Conservation (phyloP, 202 grass and related monocot species). For the Elaeis oleifera region DNA sequence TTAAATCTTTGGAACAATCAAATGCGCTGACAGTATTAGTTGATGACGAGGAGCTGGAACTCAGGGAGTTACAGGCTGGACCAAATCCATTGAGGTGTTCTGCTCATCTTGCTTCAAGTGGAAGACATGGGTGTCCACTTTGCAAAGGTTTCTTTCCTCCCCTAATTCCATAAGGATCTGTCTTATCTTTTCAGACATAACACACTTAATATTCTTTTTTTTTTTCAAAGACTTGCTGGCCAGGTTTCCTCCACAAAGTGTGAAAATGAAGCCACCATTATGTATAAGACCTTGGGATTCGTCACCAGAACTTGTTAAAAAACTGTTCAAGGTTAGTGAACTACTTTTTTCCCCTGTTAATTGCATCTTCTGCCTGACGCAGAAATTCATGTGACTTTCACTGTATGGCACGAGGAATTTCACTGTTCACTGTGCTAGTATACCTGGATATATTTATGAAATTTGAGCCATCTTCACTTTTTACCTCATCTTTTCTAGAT, state of each 20-base stretch:
- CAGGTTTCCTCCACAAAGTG: conserved; percentile 88
- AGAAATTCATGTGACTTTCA: too few species aligned
- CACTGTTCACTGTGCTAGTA: too few species aligned
- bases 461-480: too few species aligned
- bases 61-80: conserved; percentile 85
- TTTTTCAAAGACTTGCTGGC: conserved; percentile 73
- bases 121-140: conserved; percentile 70
- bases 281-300: conserved; percentile 80
- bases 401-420: too few species aligned
- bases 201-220: conserved; percentile 6
- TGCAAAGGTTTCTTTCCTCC: conserved; percentile 68
- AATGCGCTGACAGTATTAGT: conserved; percentile 40
- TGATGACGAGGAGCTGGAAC: conserved; percentile 95
- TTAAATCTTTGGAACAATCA: conserved; percentile 41
- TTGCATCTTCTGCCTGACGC: too few species aligned
- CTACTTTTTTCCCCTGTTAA: not conserved
- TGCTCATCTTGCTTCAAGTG: conserved; percentile 85
- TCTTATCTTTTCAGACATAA: conserved; percentile 18
- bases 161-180: not conserved
- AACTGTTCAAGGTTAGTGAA: conserved; percentile 80
- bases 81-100: conserved; percentile 91
- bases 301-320: conserved; percentile 81
- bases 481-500: too few species aligned
- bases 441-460: too few species aligned
- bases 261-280: conserved; percentile 89